Evolutionary conservation across 495 filamentous ascomycete species (phyloP), one percentile per base, ranked within the genome.

Genomic region (Penicillium paxilli): DNA sequence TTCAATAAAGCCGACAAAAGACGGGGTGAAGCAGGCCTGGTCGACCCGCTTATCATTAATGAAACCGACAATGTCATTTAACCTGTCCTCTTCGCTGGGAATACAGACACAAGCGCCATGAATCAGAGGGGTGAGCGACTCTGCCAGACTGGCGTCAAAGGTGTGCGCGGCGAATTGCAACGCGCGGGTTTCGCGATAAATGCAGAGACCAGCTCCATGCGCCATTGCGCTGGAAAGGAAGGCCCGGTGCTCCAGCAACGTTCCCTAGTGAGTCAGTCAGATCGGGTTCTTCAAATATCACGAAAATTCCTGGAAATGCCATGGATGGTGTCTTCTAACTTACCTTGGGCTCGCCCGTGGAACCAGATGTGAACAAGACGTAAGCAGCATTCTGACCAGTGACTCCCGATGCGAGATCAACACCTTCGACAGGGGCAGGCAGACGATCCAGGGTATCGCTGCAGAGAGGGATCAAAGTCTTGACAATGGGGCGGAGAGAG

Each of bases 111-210:
- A 73, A 6, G 62, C 77, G 10, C 77, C 77, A 28, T 69, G 56
- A 44, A 80, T 72, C 32, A 80, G 54, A 1, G 71, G 58, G 0
- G 72, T 73, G 23, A 80, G 57, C 16, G 64, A 63, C 44, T 80
- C 77, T 0, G 65, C 50, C 20, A 79, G 51, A 40, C 73, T 78
- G 4, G 76, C 74, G 55, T 83, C 79, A 44, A 82, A 83, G 0
- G 75, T 78, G 51, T 82, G 77, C 5, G 80, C 73, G 6, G 78
- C 78, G 47, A 80, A 83, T 59, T 83, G 78, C 1, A 82, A 62
- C 0, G 66, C 60, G 14, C 79, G 62, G 5, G 70, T 64, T 3
- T 71, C 52, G 6, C 59, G 49, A 40, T 55, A 55, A 45, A 67
- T 61, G 9, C 48, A 48, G 22, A 77, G 58, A 0, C 55, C 67